Conservation (phyloP, 371 early-diverging fungal species). For the Batkoa obscura region DNA sequence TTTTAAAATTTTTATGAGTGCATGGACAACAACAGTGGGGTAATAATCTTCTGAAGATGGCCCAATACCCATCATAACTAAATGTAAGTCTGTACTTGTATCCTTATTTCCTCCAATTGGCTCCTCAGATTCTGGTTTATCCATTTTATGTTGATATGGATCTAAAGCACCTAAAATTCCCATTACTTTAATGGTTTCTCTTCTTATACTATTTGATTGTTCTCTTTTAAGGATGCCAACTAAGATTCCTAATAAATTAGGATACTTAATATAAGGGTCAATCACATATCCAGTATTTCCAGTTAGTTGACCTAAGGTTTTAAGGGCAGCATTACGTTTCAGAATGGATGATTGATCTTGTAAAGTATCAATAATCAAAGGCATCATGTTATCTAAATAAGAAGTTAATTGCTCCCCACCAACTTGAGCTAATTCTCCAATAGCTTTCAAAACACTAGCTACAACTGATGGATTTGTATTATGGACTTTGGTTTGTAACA, state of each 20-base stretch:
- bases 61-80: slow-evolving; percentile 49
- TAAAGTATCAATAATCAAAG: slow-evolving; percentile 73
- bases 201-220: slow-evolving; percentile 40
- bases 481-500: slow-evolving; percentile 61
- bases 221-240: slow-evolving; percentile 73
- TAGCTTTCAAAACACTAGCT: slow-evolving; percentile 56
- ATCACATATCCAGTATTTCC: slow-evolving; percentile 79
- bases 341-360: slow-evolving; percentile 72
- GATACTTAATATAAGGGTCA: slow-evolving; percentile 79
- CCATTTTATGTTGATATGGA: slow-evolving; percentile 77
- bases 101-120: slow-evolving; percentile 27
- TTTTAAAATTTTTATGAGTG: slow-evolving; percentile 73
- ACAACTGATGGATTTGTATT: slow-evolving; percentile 68
- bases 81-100: slow-evolving; percentile 33
- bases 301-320: slow-evolving; percentile 65
- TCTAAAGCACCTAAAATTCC: slow-evolving; percentile 93
- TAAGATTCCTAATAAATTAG: slow-evolving; percentile 57
- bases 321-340: slow-evolving; percentile 77
- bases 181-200: slow-evolving; percentile 73
- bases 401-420: slow-evolving; percentile 70
- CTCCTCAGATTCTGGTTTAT: slow-evolving; percentile 11
- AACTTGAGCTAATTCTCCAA: slow-evolving; percentile 77
- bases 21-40: slow-evolving; percentile 69
- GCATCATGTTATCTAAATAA: slow-evolving; percentile 63
- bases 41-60: slow-evolving; percentile 72